Percentiles rank a stretch among this genome's conserved stretches.
phyloP scores from a whole-genome alignment of 768 basidiomycete genomes.

The Peribolospora kevripleyi region DNA sequence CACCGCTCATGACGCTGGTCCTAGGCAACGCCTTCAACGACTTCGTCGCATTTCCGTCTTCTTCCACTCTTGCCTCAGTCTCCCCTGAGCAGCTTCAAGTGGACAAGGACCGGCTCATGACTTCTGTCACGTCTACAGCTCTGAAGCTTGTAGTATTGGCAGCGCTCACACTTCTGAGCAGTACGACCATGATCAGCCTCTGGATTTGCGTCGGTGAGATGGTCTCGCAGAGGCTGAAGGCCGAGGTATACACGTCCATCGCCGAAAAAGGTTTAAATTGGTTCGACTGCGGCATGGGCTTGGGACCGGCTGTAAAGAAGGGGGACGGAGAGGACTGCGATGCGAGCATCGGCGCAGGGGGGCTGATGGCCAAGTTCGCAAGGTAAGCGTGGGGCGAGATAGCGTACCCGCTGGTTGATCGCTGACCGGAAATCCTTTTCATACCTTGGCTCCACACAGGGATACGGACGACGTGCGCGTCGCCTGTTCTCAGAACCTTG shows the following conservation, averaged over 20 bases:
- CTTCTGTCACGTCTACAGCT: conserved; percentile 11
- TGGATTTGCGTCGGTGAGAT: conserved; percentile 79
- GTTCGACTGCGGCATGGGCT: conserved; percentile 57
- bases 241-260: conserved; percentile 42
- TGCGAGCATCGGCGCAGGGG: conserved; percentile 43
- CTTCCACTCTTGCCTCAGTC: conserved; percentile 12
- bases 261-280: conserved; percentile 54
- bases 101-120: conserved; percentile 10
- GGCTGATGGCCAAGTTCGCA: conserved; percentile 78
- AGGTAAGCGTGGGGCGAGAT: conserved; percentile 27
- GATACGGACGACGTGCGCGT: conserved; percentile 84
- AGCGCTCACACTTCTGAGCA: conserved; percentile 39
- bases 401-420: neutral
- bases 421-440: neutral
- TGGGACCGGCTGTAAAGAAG: conserved; percentile 27
- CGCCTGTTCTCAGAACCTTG: conserved; percentile 56
- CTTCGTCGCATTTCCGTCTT: conserved; percentile 26
- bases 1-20: conserved; percentile 65
- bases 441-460: conserved; percentile 22
- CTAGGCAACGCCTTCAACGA: conserved; percentile 53
- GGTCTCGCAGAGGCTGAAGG: conserved; percentile 42
- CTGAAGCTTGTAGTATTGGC: conserved; percentile 32
- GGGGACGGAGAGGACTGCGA: conserved; percentile 25
- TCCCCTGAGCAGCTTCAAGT: neutral
- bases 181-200: conserved; percentile 45